These are phyloP conservation scores for Phoma sp. DNA, from an alignment of 2,329 filamentous ascomycete genomes.

Conservation along the genomic window DNA sequence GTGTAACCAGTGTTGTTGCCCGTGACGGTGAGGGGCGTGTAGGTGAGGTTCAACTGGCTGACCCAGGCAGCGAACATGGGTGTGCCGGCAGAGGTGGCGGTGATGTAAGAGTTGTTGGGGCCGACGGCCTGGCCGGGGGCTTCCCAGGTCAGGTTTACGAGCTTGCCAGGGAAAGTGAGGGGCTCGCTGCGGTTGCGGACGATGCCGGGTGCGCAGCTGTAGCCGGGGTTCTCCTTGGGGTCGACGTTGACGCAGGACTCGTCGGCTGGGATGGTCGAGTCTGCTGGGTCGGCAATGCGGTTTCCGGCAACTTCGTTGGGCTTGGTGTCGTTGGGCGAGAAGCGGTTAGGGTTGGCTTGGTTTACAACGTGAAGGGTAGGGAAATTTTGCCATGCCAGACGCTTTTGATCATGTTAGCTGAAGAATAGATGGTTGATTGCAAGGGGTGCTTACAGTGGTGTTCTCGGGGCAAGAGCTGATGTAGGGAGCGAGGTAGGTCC, in stretches of 20 bases:
- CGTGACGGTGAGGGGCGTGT: conserved; percentile 68
- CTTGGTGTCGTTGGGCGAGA: conserved; percentile 66
- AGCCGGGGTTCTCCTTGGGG: conserved; percentile 58
- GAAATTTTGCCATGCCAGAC: conserved; percentile 85
- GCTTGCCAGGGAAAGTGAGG: conserved; percentile 75
- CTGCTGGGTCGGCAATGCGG: conserved; percentile 63
- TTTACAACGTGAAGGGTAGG: conserved; percentile 74
- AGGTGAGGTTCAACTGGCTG: conserved; percentile 67
- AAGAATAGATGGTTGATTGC: no score
- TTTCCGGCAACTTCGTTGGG: conserved; percentile 70
- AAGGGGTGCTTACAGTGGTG: conserved; percentile 57
- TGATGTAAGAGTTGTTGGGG: conserved; percentile 84
- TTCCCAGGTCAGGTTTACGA: conserved; percentile 77
- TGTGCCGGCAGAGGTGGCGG: conserved; percentile 60
- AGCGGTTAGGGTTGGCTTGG: conserved; percentile 75
- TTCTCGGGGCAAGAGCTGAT: conserved; percentile 77
- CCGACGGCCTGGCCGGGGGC: conserved; percentile 70
- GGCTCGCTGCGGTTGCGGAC: conserved; percentile 72
- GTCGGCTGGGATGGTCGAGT: conserved; percentile 51
- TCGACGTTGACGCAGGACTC: conserved; percentile 66
- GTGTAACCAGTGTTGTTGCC: conserved; percentile 67
- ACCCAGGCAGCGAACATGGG: conserved; percentile 79
- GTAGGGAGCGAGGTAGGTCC: conserved; percentile 81
- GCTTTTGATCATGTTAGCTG: conserved; percentile 27
- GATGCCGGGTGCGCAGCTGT: conserved; percentile 69